phyloP scores from a whole-genome alignment of 2,329 filamentous ascomycete genomes.

The Neofusicoccum laricinum region DNA sequence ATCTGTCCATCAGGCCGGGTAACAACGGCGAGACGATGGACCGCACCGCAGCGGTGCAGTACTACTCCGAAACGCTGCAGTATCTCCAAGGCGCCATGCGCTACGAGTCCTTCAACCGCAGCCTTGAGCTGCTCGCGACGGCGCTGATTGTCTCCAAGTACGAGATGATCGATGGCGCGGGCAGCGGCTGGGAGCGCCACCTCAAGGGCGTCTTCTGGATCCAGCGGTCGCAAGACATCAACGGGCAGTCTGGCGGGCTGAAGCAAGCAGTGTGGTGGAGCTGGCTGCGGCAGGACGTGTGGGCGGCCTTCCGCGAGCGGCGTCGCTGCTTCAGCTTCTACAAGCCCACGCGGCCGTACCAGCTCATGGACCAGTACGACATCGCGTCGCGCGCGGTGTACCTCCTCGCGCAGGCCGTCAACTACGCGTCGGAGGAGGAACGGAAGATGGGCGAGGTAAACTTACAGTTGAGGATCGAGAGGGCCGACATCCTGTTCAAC shows the following conservation, averaged over 20 bases:
- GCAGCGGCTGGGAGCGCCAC: constrained; percentile 60
- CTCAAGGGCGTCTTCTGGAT: constrained; percentile 66
- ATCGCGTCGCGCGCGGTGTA: constrained; percentile 54
- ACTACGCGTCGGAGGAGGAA: constrained; percentile 56
- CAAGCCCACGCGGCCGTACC: constrained; percentile 50
- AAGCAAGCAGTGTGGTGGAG: constrained; percentile 63
- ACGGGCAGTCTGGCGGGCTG: constrained; percentile 57
- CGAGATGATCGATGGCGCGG: constrained; percentile 62
- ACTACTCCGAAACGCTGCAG: constrained; percentile 62
- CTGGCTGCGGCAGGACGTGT: constrained; percentile 65
- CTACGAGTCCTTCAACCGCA: constrained; percentile 57
- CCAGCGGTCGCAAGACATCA: constrained; percentile 59
- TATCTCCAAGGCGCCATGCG: constrained; percentile 60
- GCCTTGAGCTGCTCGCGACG: constrained; percentile 58
- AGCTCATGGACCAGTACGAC: constrained; percentile 51
- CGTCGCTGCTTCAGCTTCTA: constrained; percentile 58
- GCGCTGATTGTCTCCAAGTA: constrained; percentile 61
- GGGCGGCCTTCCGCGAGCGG: constrained; percentile 61
- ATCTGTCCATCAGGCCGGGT: constrained; percentile 43
- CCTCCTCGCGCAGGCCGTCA: constrained; percentile 56
- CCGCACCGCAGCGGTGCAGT: constrained; percentile 42
- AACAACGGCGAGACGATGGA: constrained; percentile 24
- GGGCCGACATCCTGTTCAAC: constrained; percentile 45
- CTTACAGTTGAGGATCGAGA: constrained; percentile 43
- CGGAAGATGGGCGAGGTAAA: constrained; percentile 42